Evolutionary conservation across 169 alveolate species (phyloP).

Genomic region (Plasmodium yoelii): DNA sequence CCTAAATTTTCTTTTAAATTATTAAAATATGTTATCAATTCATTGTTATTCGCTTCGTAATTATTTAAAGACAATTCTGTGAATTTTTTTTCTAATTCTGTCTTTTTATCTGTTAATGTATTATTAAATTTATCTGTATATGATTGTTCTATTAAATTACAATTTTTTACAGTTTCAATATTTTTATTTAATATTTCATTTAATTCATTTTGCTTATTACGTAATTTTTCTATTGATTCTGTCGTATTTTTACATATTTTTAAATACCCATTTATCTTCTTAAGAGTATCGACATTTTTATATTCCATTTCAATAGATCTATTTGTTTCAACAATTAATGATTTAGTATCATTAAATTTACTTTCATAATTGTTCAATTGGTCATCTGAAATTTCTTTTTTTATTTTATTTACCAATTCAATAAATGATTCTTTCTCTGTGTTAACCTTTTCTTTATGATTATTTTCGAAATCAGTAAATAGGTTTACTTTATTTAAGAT

Average conservation of each 20-base stretch:
- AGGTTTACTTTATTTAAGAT: too few species aligned
- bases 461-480: too few species aligned
- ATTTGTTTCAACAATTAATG: not conserved
- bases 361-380: not conserved
- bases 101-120: not conserved
- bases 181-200: slow-evolving; percentile 3
- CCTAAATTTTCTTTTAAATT: too few species aligned
- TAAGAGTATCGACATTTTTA: slow-evolving; percentile 1
- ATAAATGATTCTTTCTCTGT: too few species aligned
- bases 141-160: slow-evolving; percentile 4
- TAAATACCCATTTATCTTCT: not conserved
- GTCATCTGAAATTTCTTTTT: not conserved
- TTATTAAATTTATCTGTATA: not conserved
- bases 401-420: too few species aligned
- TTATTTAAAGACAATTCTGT: too few species aligned
- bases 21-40: too few species aligned
- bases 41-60: too few species aligned
- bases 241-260: not conserved
- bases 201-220: slow-evolving; percentile 1
- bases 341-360: not conserved
- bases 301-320: slow-evolving; percentile 6
- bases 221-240: not conserved
- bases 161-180: not conserved
- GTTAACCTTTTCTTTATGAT: too few species aligned
- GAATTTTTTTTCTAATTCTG: too few species aligned